Evolutionary conservation across 768 basidiomycete genomes (phyloP).

Genomic region (Filobasidium floriforme): DNA sequence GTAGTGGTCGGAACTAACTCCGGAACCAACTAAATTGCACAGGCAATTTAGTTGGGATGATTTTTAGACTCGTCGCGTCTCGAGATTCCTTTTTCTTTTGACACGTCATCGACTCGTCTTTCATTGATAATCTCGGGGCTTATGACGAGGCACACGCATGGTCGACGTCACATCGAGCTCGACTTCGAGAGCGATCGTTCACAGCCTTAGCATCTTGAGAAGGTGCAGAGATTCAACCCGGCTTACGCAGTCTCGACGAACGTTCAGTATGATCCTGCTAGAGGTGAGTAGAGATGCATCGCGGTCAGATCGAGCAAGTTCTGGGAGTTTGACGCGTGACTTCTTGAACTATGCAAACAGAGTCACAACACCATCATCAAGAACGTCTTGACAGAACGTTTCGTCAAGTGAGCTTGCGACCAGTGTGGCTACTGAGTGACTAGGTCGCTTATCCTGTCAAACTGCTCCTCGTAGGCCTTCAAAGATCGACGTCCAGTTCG

Average conservation of each 20-base stretch:
- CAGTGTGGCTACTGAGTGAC: slow-evolving; percentile 6
- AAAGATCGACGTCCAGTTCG: slow-evolving; percentile 87
- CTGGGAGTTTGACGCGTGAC: not conserved
- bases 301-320: no score
- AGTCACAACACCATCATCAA: slow-evolving; percentile 89
- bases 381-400: slow-evolving; percentile 76
- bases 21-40: no score
- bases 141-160: slow-evolving; percentile 4
- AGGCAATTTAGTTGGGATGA: no score
- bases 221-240: not conserved
- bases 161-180: not conserved
- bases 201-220: no score
- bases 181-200: not conserved
- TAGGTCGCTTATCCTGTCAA: not conserved
- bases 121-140: not conserved
- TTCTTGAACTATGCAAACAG: slow-evolving; percentile 36
- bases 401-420: slow-evolving; percentile 59
- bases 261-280: slow-evolving; percentile 13
- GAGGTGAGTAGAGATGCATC: slow-evolving; percentile 8
- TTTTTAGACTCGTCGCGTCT: not conserved
- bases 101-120: not conserved
- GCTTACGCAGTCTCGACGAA: not conserved
- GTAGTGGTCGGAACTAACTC: no score
- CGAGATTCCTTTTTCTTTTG: not conserved
- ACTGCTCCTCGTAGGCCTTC: slow-evolving; percentile 58